Percentiles rank a stretch among this genome's conserved stretches.
These are phyloP conservation scores for Vigna nakashimae DNA, from an alignment of 306 rosid species.

Conservation along the genomic window DNA sequence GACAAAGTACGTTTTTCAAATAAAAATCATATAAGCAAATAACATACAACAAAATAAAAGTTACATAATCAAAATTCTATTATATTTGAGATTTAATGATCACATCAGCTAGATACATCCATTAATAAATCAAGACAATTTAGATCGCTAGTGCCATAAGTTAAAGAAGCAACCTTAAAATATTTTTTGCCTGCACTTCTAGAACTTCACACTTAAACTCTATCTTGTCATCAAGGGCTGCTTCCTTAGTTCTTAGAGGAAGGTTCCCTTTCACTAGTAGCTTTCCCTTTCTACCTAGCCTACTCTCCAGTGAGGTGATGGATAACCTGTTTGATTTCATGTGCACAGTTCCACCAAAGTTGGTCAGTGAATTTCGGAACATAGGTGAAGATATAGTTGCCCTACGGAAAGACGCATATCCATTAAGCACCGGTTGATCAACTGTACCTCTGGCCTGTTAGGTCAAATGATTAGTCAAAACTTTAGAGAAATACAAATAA, in stretches of 20 bases:
- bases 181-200: conserved; percentile 82
- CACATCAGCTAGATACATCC: conserved; percentile 23
- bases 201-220: conserved; percentile 89
- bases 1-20: conserved; percentile 46
- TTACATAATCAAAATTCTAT: conserved; percentile 5
- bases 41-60: conserved; percentile 28
- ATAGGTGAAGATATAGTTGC: conserved; percentile 91
- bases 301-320: conserved; percentile 84
- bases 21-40: conserved; percentile 19
- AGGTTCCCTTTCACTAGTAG: conserved; percentile 85
- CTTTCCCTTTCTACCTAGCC: conserved; percentile 88
- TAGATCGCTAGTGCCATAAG: conserved; percentile 27
- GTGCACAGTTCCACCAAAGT: conserved; percentile 79
- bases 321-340: conserved; percentile 89
- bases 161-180: conserved; percentile 66
- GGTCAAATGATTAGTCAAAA: conserved; percentile 44
- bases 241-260: conserved; percentile 88
- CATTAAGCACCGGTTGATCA: conserved; percentile 88
- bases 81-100: conserved; percentile 13
- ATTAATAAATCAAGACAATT: conserved; percentile 6
- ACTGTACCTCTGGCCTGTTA: conserved; percentile 87
- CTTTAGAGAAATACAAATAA: conserved; percentile 33
- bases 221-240: conserved; percentile 75
- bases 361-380: conserved; percentile 80
- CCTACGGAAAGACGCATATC: conserved; percentile 87